Percentiles rank a stretch among this genome's conserved stretches.
phyloP scores from a whole-genome alignment of 495 filamentous ascomycete genomes.

The Tuber borchii region DNA sequence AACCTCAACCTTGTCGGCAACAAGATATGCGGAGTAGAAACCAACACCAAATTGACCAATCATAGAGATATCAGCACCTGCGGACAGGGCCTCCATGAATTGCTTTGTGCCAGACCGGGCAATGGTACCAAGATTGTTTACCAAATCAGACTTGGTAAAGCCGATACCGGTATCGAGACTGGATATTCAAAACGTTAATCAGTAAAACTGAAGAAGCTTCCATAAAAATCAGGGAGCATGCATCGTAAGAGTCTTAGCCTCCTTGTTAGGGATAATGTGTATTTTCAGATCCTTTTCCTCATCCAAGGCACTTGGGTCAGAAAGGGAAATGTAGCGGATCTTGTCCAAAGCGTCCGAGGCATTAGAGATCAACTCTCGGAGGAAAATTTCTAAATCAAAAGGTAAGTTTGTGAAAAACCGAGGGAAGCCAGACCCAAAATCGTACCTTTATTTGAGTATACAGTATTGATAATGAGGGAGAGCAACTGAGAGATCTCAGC shows the following conservation, averaged over 20 bases:
- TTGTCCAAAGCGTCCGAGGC: conserved; percentile 98
- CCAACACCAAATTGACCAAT: conserved; percentile 99
- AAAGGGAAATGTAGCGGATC: conserved; percentile 96
- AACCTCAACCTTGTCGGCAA: conserved; percentile 92
- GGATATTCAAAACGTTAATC: conserved; percentile 7
- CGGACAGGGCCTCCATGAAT: conserved; percentile 98
- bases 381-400: conserved; percentile 60
- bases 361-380: conserved; percentile 96
- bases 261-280: conserved; percentile 96
- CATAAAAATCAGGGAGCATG: conserved; percentile 10
- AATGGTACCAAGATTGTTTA: conserved; percentile 99
- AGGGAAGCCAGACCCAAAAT: neutral
- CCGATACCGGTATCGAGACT: conserved; percentile 90
- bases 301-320: conserved; percentile 94
- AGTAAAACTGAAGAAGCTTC: conserved; percentile 4
- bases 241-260: conserved; percentile 92
- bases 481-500: conserved; percentile 99
- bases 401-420: conserved; percentile 10
- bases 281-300: conserved; percentile 92
- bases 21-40: conserved; percentile 99
- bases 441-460: conserved; percentile 98
- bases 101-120: conserved; percentile 99
- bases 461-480: conserved; percentile 98
- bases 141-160: conserved; percentile 99
- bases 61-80: conserved; percentile 99